These are phyloP conservation scores for Bidens hawaiensis DNA, from an alignment of 140 eudicot genomes.

Conservation along the genomic window DNA sequence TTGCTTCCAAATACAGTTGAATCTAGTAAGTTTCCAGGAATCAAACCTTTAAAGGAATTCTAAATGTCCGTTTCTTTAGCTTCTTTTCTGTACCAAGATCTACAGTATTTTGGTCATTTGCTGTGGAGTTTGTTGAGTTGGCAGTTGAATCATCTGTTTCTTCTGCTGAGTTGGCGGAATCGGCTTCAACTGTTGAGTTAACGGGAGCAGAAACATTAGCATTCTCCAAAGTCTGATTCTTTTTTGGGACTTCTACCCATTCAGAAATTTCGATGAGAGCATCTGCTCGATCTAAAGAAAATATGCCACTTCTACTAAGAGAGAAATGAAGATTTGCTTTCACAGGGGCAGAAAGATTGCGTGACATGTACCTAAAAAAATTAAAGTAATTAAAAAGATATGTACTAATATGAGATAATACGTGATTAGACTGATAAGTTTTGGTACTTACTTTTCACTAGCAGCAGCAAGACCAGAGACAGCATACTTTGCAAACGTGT, in stretches of 20 bases:
- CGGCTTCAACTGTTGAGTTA: slow-evolving; percentile 52
- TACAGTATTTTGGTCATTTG: slow-evolving; percentile 33
- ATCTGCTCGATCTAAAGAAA: slow-evolving; percentile 92
- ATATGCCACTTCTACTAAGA: slow-evolving; percentile 86
- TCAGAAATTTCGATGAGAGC: slow-evolving; percentile 95
- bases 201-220: slow-evolving; percentile 66
- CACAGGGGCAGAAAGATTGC: slow-evolving; percentile 87
- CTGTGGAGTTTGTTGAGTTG: slow-evolving; percentile 38
- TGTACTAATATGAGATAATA: not conserved
- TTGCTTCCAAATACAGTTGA: not conserved
- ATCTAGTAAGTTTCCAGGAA: not conserved
- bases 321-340: slow-evolving; percentile 94
- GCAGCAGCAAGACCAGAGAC: slow-evolving; percentile 88
- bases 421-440: slow-evolving; percentile 7
- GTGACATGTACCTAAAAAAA: slow-evolving; percentile 61
- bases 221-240: slow-evolving; percentile 75
- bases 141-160: slow-evolving; percentile 43
- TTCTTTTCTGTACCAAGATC: slow-evolving; percentile 85
- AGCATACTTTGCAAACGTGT: slow-evolving; percentile 71
- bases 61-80: slow-evolving; percentile 86
- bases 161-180: slow-evolving; percentile 40
- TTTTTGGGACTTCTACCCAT: slow-evolving; percentile 95
- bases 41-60: slow-evolving; percentile 79
- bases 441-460: slow-evolving; percentile 67
- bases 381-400: not conserved